A percentile compares a stretch with the other conserved stretches of the same genome.
Conservation (phyloP, 2,329 filamentous ascomycete species). For the Drechslerella dactyloides region DNA sequence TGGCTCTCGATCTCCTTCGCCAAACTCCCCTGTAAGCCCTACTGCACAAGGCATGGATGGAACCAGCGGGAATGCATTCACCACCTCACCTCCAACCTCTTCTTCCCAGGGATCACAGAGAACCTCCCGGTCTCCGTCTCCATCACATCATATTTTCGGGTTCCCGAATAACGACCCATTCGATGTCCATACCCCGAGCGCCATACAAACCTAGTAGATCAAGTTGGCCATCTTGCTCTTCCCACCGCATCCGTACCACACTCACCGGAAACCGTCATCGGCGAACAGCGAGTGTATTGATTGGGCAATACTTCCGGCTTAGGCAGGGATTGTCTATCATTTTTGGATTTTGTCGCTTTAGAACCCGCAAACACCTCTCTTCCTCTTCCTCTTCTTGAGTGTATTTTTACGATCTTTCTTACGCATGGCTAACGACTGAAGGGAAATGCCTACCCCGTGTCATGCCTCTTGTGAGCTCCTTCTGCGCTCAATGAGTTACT, state of each 20-base stretch:
- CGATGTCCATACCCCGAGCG: conserved; percentile 30
- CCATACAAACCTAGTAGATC: conserved; percentile 42
- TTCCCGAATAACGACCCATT: conserved; percentile 40
- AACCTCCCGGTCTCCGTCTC: conserved; percentile 42
- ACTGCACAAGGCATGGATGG: conserved; percentile 35
- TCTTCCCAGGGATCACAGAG: conserved; percentile 38
- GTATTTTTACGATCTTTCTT: conserved; percentile 51
- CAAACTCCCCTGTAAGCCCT: background rate
- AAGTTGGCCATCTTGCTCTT: conserved; percentile 19
- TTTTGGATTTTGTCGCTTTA: conserved; percentile 20
- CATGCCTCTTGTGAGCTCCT: conserved; percentile 10
- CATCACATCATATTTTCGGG: conserved; percentile 31
- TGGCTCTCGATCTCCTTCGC: conserved; percentile 32
- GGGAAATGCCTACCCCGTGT: conserved; percentile 31
- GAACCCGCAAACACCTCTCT: conserved; percentile 10
- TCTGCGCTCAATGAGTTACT: conserved; percentile 3
- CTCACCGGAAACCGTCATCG: conserved; percentile 1
- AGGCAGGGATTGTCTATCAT: conserved; percentile 5
- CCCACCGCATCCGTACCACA: conserved; percentile 13
- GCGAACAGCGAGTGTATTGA: conserved; percentile 16
- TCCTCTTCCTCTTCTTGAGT: conserved; percentile 39
- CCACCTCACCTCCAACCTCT: conserved; percentile 13
- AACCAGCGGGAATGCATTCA: conserved; percentile 19
- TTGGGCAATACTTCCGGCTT: conserved; percentile 29
- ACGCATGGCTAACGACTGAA: conserved; percentile 41